These are phyloP conservation scores for Colletotrichum euphorbiae DNA, from an alignment of 2,329 filamentous ascomycete genomes.

Conservation along the genomic window DNA sequence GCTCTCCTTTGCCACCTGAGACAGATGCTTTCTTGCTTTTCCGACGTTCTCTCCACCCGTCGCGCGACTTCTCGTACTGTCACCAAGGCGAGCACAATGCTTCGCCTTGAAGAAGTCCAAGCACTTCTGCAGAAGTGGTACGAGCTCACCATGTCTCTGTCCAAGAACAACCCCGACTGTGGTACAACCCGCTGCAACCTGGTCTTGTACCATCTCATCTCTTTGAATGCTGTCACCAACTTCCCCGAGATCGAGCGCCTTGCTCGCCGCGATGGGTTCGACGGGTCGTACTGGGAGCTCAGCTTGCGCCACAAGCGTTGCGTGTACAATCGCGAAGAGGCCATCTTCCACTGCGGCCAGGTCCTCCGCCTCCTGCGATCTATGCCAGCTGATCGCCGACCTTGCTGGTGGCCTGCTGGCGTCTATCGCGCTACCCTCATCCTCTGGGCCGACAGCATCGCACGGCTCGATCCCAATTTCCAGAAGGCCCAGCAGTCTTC, in stretches of 20 bases:
- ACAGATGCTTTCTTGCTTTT: conserved; percentile 74
- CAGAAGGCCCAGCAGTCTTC: conserved; percentile 43
- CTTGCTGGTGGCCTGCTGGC: conserved; percentile 78
- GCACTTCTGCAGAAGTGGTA: conserved; percentile 75
- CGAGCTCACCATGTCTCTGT: conserved; percentile 68
- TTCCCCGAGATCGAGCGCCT: conserved; percentile 76
- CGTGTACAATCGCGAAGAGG: conserved; percentile 72
- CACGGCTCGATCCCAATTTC: conserved; percentile 49
- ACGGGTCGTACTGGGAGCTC: conserved; percentile 66
- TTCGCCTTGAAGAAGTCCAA: conserved; percentile 73
- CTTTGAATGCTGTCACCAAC: conserved; percentile 74
- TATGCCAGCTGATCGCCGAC: conserved; percentile 70
- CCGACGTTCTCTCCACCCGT: conserved; percentile 62
- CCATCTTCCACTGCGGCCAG: conserved; percentile 76
- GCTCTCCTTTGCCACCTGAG: conserved; percentile 72
- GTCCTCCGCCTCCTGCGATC: conserved; percentile 69
- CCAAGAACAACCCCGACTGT: conserved; percentile 67
- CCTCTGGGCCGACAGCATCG: conserved; percentile 71
- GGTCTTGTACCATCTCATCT: conserved; percentile 77
- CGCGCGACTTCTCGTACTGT: conserved; percentile 58
- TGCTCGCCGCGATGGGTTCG: conserved; percentile 69
- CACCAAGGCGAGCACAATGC: conserved; percentile 69
- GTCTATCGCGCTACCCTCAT: conserved; percentile 75
- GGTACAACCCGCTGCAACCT: conserved; percentile 73
- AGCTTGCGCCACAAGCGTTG: conserved; percentile 70